Conservation (phyloP, 495 filamentous ascomycete genomes). For the Pyronema omphalodes region DNA sequence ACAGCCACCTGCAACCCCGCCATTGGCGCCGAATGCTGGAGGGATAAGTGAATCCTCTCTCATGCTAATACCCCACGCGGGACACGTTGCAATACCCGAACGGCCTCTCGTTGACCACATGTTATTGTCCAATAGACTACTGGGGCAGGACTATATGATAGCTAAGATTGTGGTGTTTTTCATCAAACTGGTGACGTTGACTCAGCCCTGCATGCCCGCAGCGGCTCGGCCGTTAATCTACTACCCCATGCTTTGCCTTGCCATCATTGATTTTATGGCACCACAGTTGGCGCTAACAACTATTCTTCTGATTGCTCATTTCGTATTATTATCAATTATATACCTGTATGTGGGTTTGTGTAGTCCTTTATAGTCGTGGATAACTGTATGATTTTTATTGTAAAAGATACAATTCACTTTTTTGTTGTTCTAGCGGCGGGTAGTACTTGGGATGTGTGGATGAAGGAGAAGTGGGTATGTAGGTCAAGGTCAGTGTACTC, state of each 20-base stretch:
- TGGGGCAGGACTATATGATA: constrained; percentile 18
- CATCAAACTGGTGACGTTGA: constrained; percentile 35
- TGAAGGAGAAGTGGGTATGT: no score
- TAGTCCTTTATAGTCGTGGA: no score
- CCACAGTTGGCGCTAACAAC: not conserved
- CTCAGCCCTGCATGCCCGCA: constrained; percentile 42
- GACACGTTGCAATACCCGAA: constrained; percentile 22
- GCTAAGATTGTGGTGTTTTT: constrained; percentile 34
- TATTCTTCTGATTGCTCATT: not conserved
- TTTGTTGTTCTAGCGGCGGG: no score
- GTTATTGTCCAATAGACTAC: not conserved
- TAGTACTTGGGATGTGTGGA: no score
- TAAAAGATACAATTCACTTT: no score
- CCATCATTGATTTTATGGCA: constrained; percentile 32
- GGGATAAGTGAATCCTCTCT: constrained; percentile 26
- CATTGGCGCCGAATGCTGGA: not conserved
- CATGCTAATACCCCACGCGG: constrained; percentile 39
- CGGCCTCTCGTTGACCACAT: constrained; percentile 13
- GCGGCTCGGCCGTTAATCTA: constrained; percentile 38
- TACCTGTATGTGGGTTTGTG: not conserved
- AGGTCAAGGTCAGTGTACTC: no score
- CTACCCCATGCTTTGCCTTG: constrained; percentile 43
- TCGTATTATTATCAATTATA: not conserved
- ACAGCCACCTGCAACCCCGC: not conserved
- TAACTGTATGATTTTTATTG: no score